phyloP scores from a whole-genome alignment of 345 rosid species.

The Gossypium mustelinum region DNA sequence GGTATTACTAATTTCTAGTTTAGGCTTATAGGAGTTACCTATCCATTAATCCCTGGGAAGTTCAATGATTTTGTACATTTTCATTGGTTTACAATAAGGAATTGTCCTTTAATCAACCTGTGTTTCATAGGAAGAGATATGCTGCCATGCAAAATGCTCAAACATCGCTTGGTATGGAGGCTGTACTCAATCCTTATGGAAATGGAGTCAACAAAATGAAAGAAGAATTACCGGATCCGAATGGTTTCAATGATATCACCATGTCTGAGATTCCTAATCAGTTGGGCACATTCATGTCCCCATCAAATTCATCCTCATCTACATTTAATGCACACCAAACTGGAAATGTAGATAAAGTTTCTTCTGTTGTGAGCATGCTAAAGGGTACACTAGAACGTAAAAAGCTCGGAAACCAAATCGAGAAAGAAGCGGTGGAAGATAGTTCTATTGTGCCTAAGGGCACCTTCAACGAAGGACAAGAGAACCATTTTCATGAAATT shows the following conservation, averaged over 20 bases:
- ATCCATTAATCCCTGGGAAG: background rate
- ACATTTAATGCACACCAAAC: conserved; percentile 34
- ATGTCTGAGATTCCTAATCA: conserved; percentile 38
- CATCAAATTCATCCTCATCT: conserved; percentile 58
- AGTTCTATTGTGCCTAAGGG: conserved; percentile 22
- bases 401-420: conserved; percentile 41
- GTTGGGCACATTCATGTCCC: conserved; percentile 39
- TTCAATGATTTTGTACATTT: background rate
- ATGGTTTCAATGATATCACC: conserved; percentile 28
- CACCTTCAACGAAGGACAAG: conserved; percentile 30
- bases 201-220: conserved; percentile 29
- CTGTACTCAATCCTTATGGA: conserved; percentile 27
- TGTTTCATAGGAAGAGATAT: conserved; percentile 52
- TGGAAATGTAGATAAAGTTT: conserved; percentile 41
- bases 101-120: background rate
- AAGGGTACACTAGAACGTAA: conserved; percentile 63
- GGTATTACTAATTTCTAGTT: conserved; percentile 29
- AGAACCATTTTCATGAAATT: conserved; percentile 27
- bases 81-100: background rate
- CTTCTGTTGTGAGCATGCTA: conserved; percentile 66
- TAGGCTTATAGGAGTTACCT: background rate
- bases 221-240: conserved; percentile 37
- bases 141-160: conserved; percentile 59
- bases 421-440: conserved; percentile 37
- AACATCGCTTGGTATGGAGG: conserved; percentile 34